Conservation (phyloP, 352 stramenopile genomes). For the Globisporangium cystogenes region DNA sequence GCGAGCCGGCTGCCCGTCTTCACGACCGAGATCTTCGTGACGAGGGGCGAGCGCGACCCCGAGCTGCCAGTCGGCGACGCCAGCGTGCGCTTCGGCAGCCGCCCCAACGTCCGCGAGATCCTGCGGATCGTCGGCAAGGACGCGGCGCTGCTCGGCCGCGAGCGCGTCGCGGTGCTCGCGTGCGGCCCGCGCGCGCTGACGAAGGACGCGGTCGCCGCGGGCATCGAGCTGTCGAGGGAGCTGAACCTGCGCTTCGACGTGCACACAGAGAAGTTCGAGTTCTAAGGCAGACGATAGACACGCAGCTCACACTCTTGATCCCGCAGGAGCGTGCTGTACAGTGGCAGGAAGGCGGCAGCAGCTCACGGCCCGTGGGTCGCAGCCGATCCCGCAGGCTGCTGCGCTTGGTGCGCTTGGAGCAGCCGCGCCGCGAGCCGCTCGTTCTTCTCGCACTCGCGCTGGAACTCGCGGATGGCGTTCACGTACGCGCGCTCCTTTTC, state of each 20-base stretch:
- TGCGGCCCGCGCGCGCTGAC: neutral
- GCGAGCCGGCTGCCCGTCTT: constrained; percentile 13
- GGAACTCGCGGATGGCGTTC: constrained; percentile 82
- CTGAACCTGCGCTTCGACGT: neutral
- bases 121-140: neutral
- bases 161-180: neutral
- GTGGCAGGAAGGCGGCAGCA: no score
- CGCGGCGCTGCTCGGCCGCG: neutral
- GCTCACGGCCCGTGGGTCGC: no score
- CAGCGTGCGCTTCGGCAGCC: neutral
- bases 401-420: neutral
- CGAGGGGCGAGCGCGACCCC: constrained; percentile 19
- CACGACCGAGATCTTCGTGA: constrained; percentile 31
- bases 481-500: constrained; percentile 80
- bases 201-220: neutral
- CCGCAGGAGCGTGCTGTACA: no score
- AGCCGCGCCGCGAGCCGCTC: constrained; percentile 41
- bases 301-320: no score
- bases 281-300: neutral
- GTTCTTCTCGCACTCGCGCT: constrained; percentile 87
- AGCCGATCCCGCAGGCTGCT: neutral
- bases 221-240: neutral
- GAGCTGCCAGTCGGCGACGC: constrained; percentile 8
- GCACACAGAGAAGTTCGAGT: neutral
- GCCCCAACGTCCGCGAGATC: neutral